Evolutionary conservation across 2,329 filamentous ascomycete species (phyloP).

Genomic region (Ambrosiella cleistominuta): DNA sequence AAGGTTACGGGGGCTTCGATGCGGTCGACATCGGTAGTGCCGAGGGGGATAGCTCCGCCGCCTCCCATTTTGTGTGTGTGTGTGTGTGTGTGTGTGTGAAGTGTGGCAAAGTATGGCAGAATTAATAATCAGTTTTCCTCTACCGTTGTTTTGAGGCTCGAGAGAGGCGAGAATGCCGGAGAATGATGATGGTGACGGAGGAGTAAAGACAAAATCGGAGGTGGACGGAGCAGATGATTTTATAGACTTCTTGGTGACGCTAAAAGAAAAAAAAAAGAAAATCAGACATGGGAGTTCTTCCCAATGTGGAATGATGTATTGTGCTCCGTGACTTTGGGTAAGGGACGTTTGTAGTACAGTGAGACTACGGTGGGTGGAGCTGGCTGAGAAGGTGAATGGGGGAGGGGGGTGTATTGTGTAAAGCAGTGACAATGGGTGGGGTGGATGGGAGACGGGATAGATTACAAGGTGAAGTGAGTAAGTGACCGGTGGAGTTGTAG

Average conservation of each 20-base stretch:
- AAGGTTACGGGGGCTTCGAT: slow-evolving; percentile 52
- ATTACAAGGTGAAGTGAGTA: neutral
- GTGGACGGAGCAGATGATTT: neutral
- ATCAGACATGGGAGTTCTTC: neutral
- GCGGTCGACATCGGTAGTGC: slow-evolving; percentile 34
- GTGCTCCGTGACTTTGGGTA: neutral
- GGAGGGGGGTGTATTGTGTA: neutral
- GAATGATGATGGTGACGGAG: no score
- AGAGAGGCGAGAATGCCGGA: no score
- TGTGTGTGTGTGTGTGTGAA: neutral
- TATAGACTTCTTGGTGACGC: neutral
- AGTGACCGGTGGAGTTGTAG: neutral
- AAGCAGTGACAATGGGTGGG: neutral
- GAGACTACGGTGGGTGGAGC: neutral
- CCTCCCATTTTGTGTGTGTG: slow-evolving; percentile 5
- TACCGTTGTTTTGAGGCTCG: no score
- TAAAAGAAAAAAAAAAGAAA: neutral
- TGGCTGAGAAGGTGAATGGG: neutral
- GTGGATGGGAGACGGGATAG: neutral
- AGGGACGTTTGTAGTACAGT: neutral
- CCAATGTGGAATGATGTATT: neutral
- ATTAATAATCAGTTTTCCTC: neutral
- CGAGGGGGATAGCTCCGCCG: slow-evolving; percentile 11
- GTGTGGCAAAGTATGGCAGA: neutral
- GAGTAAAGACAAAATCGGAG: no score